Evolutionary conservation across 768 basidiomycete genomes (phyloP).

Genomic region (Calocybe indica): DNA sequence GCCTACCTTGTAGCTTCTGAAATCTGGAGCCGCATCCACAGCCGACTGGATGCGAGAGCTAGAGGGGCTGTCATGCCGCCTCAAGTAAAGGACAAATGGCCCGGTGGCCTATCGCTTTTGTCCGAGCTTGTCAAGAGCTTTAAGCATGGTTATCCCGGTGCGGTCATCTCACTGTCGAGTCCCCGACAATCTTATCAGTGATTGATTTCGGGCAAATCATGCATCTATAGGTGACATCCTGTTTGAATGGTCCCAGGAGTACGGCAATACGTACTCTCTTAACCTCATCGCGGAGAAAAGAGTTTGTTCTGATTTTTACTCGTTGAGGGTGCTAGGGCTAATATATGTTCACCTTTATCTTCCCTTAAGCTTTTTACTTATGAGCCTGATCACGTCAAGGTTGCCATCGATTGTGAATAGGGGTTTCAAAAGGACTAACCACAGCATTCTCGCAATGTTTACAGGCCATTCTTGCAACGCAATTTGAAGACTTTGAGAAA

Average conservation of each 20-base stretch:
- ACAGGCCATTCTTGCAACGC: constrained; percentile 37
- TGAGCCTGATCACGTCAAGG: constrained; percentile 46
- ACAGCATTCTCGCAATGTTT: background rate
- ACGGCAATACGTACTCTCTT: constrained; percentile 19
- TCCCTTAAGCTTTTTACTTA: constrained; percentile 29
- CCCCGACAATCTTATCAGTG: background rate
- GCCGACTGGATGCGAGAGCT: constrained; percentile 21
- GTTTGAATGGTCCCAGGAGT: constrained; percentile 14
- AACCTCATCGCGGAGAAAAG: constrained; percentile 23
- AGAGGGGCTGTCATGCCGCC: constrained; percentile 28
- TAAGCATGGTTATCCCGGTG: constrained; percentile 28
- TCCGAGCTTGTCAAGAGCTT: constrained; percentile 15
- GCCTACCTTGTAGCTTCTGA: background rate
- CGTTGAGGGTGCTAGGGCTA: background rate
- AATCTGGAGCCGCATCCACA: constrained; percentile 13
- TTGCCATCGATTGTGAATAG: background rate
- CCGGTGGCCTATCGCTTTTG: constrained; percentile 16
- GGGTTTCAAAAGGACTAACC: background rate
- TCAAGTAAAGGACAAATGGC: constrained; percentile 18
- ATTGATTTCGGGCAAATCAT: background rate
- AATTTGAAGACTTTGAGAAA: constrained; percentile 43
- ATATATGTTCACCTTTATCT: background rate
- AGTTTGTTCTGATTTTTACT: constrained; percentile 11
- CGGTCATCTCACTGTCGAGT: constrained; percentile 1
- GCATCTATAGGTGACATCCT: constrained; percentile 21